These are phyloP conservation scores for Agaricus blazei DNA, from an alignment of 768 basidiomycete genomes.

Conservation along the genomic window DNA sequence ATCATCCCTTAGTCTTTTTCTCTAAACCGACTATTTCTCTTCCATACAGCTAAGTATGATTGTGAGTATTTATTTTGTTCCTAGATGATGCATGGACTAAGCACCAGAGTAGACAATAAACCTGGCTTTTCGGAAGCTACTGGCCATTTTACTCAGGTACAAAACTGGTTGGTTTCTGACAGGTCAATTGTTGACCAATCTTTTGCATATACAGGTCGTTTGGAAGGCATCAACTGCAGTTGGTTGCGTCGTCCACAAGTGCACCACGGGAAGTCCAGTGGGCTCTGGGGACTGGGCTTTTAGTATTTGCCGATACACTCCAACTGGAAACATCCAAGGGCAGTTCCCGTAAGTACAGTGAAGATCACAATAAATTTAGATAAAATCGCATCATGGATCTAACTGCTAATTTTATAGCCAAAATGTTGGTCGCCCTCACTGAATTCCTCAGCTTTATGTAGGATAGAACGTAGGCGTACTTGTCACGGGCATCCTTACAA, in stretches of 20 bases:
- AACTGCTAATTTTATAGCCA: constrained; percentile 1
- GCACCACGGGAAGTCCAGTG: constrained; percentile 25
- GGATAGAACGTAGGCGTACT: background rate
- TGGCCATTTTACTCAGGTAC: constrained; percentile 28
- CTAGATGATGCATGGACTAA: background rate
- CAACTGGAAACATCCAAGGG: constrained; percentile 21
- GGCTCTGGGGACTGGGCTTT: constrained; percentile 16
- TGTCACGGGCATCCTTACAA: too few relatives aligned
- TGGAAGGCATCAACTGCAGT: constrained; percentile 50
- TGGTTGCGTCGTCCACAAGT: constrained; percentile 39
- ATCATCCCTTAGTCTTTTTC: background rate
- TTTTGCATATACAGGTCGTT: constrained; percentile 32
- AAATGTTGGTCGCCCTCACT: constrained; percentile 12
- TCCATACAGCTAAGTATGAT: constrained; percentile 17
- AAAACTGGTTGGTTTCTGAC: background rate
- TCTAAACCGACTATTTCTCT: background rate
- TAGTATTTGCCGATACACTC: constrained; percentile 23
- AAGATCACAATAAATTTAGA: background rate
- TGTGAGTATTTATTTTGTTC: constrained; percentile 10
- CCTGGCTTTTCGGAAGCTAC: constrained; percentile 20
- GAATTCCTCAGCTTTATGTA: background rate
- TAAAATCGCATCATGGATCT: background rate
- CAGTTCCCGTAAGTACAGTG: constrained; percentile 17
- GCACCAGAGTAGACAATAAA: constrained; percentile 16
- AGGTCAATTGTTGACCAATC: background rate